Conservation (phyloP, 2,329 filamentous ascomycete genomes). For the Cladosporium cucumerinum region DNA sequence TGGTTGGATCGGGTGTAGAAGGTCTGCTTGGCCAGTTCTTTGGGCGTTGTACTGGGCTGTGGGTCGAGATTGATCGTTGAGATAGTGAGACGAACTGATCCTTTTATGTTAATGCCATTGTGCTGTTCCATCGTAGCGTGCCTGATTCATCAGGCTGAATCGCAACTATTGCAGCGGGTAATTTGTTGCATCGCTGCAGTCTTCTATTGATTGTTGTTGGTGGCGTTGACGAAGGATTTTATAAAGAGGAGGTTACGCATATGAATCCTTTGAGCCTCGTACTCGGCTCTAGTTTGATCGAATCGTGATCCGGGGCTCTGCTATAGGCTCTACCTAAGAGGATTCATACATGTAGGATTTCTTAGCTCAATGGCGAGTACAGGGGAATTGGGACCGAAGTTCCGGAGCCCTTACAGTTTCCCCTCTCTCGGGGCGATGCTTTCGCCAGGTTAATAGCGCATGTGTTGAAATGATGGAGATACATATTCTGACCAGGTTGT, state of each 20-base stretch:
- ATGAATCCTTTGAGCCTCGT: neutral
- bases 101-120: neutral
- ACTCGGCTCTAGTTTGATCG: neutral
- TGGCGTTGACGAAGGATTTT: neutral
- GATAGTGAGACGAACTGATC: neutral
- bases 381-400: neutral
- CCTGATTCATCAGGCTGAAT: neutral
- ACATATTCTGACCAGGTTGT: neutral
- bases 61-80: neutral
- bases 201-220: neutral
- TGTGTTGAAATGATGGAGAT: neutral
- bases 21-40: neutral
- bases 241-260: neutral
- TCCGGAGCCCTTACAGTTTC: neutral
- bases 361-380: neutral
- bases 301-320: neutral
- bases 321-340: neutral
- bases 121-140: neutral
- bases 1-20: neutral
- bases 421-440: neutral
- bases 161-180: neutral
- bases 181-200: neutral
- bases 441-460: neutral
- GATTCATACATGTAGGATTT: neutral
- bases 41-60: neutral